phyloP scores from a whole-genome alignment of 169 alveolate genomes.

The Eimeria brunetti region DNA sequence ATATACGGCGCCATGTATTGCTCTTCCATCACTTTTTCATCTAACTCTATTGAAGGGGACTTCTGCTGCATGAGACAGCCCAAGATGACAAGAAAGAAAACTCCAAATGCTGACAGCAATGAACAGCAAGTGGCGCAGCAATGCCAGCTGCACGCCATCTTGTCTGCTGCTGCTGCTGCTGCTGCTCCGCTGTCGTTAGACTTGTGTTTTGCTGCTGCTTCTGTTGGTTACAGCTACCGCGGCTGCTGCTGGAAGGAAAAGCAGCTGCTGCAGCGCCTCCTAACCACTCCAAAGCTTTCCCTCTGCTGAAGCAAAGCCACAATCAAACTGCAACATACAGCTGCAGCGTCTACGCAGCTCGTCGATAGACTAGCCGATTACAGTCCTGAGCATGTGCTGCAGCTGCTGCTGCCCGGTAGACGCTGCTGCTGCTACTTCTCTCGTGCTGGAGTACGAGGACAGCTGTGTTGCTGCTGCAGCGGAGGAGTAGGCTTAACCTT shows the following conservation, averaged over 20 bases:
- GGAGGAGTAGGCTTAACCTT: not conserved
- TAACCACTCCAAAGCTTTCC: not conserved
- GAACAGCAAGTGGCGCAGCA: constrained; percentile 74
- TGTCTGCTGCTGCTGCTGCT: constrained; percentile 44
- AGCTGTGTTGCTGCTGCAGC: constrained; percentile 15
- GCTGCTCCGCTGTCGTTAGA: not conserved
- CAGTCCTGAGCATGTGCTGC: not conserved
- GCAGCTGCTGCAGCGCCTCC: constrained; percentile 17
- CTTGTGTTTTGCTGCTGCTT: not conserved
- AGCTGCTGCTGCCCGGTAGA: not conserved
- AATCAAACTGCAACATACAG: not conserved
- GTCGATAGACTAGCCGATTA: not conserved
- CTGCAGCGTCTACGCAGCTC: constrained; percentile 2
- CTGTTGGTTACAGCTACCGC: not conserved
- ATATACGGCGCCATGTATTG: constrained; percentile 68
- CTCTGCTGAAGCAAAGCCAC: not conserved
- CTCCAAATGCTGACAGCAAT: constrained; percentile 62
- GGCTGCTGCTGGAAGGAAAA: not conserved
- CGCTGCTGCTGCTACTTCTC: not conserved
- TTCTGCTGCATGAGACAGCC: constrained; percentile 69
- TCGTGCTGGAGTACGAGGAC: not conserved
- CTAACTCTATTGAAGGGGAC: constrained; percentile 55
- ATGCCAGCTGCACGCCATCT: constrained; percentile 60
- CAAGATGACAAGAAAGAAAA: constrained; percentile 22
- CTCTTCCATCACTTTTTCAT: constrained; percentile 32